Evolutionary conservation across 2,329 filamentous ascomycete genomes (phyloP).

Genomic region (Graphium sp.): DNA sequence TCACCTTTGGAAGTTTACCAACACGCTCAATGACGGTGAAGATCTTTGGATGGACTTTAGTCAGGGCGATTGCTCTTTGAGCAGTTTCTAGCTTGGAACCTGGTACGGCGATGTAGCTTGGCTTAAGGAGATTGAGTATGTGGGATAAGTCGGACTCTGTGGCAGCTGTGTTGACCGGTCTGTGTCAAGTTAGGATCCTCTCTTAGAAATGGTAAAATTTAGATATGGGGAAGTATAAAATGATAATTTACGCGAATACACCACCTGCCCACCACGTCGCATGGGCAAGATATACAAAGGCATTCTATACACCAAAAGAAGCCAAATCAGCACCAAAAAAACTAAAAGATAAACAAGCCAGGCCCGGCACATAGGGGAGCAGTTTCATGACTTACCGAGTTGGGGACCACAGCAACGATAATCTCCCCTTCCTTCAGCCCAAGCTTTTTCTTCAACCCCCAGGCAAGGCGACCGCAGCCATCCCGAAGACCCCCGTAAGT

Average conservation of each 20-base stretch:
- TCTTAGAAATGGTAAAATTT: neutral
- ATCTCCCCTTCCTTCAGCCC: slow-evolving; percentile 1
- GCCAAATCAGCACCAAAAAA: too few relatives aligned
- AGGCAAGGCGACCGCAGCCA: neutral
- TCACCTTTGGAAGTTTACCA: neutral
- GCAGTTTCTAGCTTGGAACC: neutral
- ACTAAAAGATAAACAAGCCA: too few relatives aligned
- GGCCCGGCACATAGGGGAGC: too few relatives aligned
- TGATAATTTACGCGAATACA: slow-evolving; percentile 1
- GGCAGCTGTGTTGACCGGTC: neutral
- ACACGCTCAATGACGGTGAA: neutral
- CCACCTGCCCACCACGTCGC: slow-evolving; percentile 1
- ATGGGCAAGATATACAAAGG: slow-evolving; percentile 1
- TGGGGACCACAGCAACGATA: slow-evolving; percentile 1
- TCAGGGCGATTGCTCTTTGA: neutral
- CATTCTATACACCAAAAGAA: slow-evolving; percentile 1
- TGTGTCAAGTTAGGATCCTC: neutral
- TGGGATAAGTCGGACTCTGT: slow-evolving; percentile 1
- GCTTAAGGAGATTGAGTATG: neutral
- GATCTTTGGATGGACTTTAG: neutral
- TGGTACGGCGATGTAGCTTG: neutral
- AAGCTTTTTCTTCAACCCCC: slow-evolving; percentile 1
- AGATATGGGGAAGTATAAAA: too few relatives aligned
- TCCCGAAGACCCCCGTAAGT: slow-evolving; percentile 1
- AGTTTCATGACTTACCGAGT: too few relatives aligned